Percentiles rank a stretch among this genome's conserved stretches.
phyloP scores from a whole-genome alignment of 345 rosid species.

The Syzygium aromaticum region DNA sequence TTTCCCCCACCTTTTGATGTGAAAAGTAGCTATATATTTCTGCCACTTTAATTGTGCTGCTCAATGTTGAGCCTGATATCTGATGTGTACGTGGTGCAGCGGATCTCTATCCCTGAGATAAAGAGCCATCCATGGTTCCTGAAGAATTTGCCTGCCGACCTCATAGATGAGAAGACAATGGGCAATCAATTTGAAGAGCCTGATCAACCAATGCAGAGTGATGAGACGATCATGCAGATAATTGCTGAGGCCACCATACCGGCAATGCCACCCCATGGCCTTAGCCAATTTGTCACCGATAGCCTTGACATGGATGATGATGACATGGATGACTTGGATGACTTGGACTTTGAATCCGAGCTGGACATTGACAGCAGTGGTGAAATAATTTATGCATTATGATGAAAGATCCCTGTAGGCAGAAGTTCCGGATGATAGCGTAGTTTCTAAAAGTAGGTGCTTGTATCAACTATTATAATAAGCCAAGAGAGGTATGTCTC shows the following conservation, averaged over 20 bases:
- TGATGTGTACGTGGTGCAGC: conserved; percentile 24
- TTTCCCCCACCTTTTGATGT: not conserved
- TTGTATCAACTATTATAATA: not conserved
- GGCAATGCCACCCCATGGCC: conserved; percentile 37
- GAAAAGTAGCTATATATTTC: not conserved
- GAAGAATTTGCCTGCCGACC: conserved; percentile 80
- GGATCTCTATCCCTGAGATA: conserved; percentile 83
- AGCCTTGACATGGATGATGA: conserved; percentile 75
- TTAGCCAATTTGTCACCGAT: conserved; percentile 45
- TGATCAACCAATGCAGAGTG: conserved; percentile 83
- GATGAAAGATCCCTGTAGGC: conserved; percentile 1
- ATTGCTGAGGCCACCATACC: conserved; percentile 90
- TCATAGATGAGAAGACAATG: conserved; percentile 50
- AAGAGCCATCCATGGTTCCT: conserved; percentile 78
- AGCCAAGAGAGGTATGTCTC: not conserved
- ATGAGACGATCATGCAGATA: conserved; percentile 87
- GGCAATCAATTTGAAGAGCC: conserved; percentile 61
- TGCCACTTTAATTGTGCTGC: not conserved
- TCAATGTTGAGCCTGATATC: not conserved
- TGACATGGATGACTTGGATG: conserved; percentile 91
- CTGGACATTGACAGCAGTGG: conserved; percentile 91
- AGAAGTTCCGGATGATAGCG: not conserved
- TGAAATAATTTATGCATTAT: conserved; percentile 76
- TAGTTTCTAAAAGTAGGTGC: not conserved
- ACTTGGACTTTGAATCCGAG: conserved; percentile 74